These are phyloP conservation scores for Mentha longifolia DNA, from an alignment of 257 asterid species.

Conservation along the genomic window DNA sequence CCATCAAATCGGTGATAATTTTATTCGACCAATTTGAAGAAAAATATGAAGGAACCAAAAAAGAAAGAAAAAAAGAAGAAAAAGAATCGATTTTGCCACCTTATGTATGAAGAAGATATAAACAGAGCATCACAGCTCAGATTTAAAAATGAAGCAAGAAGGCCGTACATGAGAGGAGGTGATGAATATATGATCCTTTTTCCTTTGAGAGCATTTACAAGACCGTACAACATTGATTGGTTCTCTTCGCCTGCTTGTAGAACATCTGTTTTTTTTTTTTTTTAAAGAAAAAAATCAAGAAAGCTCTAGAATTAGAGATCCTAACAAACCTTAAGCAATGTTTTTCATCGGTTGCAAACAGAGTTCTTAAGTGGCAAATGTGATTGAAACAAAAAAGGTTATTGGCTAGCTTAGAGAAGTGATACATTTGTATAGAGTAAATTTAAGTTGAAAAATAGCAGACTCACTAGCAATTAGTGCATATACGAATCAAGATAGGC, in stretches of 20 bases:
- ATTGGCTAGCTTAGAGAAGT: neutral
- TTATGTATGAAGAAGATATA: slow-evolving; percentile 9
- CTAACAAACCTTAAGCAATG: neutral
- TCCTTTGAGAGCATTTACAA: slow-evolving; percentile 45
- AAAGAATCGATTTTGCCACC: neutral
- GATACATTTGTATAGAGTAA: too few relatives aligned
- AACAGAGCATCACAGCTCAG: slow-evolving; percentile 6
- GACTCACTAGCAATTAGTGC: too few relatives aligned
- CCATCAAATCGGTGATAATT: too few relatives aligned
- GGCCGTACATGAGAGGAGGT: slow-evolving; percentile 15
- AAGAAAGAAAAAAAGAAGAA: too few relatives aligned
- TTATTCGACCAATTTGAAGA: too few relatives aligned
- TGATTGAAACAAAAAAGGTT: neutral
- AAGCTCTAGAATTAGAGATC: neutral
- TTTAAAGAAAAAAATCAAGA: neutral
- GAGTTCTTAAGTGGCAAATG: neutral
- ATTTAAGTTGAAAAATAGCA: too few relatives aligned
- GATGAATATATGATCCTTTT: neutral
- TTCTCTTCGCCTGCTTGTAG: slow-evolving; percentile 89
- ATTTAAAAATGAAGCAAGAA: slow-evolving; percentile 10
- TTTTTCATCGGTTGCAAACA: neutral
- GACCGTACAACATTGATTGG: slow-evolving; percentile 79
- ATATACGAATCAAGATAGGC: too few relatives aligned
- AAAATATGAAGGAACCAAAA: neutral
- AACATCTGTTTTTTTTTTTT: slow-evolving; percentile 67